Percentiles rank a stretch among this genome's conserved stretches.
These are phyloP conservation scores for Cyclotella distinguenda DNA, from an alignment of 108 stramenopile genomes.

Conservation along the genomic window DNA sequence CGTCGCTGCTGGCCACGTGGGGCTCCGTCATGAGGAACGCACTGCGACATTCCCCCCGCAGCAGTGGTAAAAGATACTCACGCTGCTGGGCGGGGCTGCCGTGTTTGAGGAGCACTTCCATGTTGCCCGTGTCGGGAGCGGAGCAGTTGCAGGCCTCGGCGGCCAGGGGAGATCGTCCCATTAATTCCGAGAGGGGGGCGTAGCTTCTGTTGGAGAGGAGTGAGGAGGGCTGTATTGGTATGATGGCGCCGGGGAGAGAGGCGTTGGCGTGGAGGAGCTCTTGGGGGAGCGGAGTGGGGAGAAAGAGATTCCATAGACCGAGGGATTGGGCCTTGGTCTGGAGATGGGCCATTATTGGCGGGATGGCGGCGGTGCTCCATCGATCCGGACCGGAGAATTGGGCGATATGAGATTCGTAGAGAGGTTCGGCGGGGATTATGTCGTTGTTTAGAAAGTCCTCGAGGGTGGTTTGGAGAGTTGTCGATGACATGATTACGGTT, in stretches of 20 bases:
- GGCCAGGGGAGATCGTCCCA: conserved; percentile 85
- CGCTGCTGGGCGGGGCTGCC: conserved; percentile 76
- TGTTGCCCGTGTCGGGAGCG: conserved; percentile 98
- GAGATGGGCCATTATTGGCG: conserved; percentile 63
- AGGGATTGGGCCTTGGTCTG: conserved; percentile 63
- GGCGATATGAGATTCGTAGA: conserved; percentile 64
- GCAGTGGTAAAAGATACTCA: conserved; percentile 71
- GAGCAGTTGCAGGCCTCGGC: conserved; percentile 94
- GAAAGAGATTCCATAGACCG: conserved; percentile 91
- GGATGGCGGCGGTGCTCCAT: conserved; percentile 69
- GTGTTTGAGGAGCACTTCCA: conserved; percentile 93
- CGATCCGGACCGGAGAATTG: conserved; percentile 55
- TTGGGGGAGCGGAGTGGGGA: conserved; percentile 56
- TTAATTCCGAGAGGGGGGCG: conserved; percentile 84
- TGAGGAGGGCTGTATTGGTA: conserved; percentile 40
- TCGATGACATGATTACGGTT: neutral
- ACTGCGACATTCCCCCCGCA: conserved; percentile 82
- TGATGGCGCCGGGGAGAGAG: neutral
- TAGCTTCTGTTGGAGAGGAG: conserved; percentile 79
- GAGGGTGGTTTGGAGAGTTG: conserved; percentile 55
- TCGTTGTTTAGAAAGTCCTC: conserved; percentile 71
- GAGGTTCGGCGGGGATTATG: conserved; percentile 81
- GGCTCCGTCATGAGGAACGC: conserved; percentile 97
- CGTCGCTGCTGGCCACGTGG: conserved; percentile 88
- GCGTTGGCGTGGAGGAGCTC: conserved; percentile 27